These are phyloP conservation scores for Metschnikowia anglica DNA, from an alignment of 805 yeast genomes.

Conservation along the genomic window DNA sequence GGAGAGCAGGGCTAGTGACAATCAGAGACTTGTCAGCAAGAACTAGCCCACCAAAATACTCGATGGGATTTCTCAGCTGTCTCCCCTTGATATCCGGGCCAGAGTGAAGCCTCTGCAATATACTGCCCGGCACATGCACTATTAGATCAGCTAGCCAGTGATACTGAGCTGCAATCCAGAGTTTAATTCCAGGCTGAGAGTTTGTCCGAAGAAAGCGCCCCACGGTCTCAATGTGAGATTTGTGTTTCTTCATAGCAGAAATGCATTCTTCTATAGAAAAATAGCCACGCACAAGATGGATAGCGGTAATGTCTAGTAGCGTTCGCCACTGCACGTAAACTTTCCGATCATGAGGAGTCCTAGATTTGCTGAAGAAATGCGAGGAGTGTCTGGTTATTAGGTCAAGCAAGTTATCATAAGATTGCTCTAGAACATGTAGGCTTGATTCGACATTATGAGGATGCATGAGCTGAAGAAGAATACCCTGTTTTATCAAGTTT, in stretches of 20 bases:
- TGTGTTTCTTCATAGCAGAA: constrained; percentile 61
- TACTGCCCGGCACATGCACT: constrained; percentile 47
- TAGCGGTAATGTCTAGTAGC: constrained; percentile 58
- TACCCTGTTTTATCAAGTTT: constrained; percentile 36
- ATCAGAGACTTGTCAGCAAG: constrained; percentile 27
- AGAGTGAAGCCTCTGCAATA: constrained; percentile 21
- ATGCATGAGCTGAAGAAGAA: constrained; percentile 32
- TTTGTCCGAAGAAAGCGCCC: constrained; percentile 32
- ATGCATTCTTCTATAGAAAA: constrained; percentile 59
- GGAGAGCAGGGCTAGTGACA: constrained; percentile 30
- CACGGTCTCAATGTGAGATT: constrained; percentile 58
- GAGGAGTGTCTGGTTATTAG: constrained; percentile 22
- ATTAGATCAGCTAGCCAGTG: constrained; percentile 64
- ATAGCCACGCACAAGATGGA: constrained; percentile 61
- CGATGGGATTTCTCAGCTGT: constrained; percentile 13
- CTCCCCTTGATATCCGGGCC: constrained; percentile 15
- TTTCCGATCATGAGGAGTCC: constrained; percentile 31
- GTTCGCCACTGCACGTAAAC: constrained; percentile 38
- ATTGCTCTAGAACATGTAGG: constrained; percentile 31
- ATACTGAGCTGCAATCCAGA: constrained; percentile 65
- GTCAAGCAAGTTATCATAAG: constrained; percentile 33
- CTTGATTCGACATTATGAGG: constrained; percentile 36
- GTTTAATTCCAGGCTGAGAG: constrained; percentile 9
- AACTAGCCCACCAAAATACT: constrained; percentile 37
- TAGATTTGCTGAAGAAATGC: constrained; percentile 6